Base-by-base conservation (phyloP, 768 basidiomycete species). In the Lactarius hatsudake region DNA sequence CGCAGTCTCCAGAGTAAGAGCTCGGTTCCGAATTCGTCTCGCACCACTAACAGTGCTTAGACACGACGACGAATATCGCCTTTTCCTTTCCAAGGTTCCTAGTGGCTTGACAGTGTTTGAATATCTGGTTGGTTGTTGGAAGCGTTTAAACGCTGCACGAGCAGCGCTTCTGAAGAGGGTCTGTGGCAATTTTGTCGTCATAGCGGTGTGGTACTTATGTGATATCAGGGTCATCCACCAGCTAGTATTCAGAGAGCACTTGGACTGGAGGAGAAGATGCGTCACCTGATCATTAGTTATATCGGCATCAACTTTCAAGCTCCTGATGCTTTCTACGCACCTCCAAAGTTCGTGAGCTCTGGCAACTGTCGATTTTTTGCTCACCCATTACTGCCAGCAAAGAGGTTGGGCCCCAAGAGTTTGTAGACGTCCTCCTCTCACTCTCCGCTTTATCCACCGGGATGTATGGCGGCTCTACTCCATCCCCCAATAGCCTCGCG, bases 261-360 rank as follows among this genome's bases (percentile, higher is more conserved):
- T 13, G 76, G 74, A 34, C 76, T 84, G n/a, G 80, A 94, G 26
- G 91, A 94, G 53, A 93, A 88, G 75, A 75, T 91, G 43, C 88
- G 90, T n/a, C 84, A 90, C 64, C 81, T 97, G 18, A 77, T 98
- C 59, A 86, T 98, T 70, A 93, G 90, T 64, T 97, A 97, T 78
- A 86, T 89, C 13, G 96, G 95, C 6, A 82, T 98, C 58, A 90
- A 85, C 28, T 80, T 99, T 12, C 94, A 96, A 77, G 95, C 96
- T 67, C 92, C 96, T 1, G 88, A 87, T 45, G 96, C 98, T 90
- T 98, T 99, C 71, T 91, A 94, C 58, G 93, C 97, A 71, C 96
- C 95, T 12, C 63, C 77, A 62, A 84, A 86, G 94, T 92, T 76
- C 66, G 84, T 79, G 30, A 57, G 40, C 26, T 18, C 18, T 32